A percentile compares a stretch with the other conserved stretches of the same genome.
Conservation (phyloP, 306 rosid genomes). For the Vigna radiata region DNA sequence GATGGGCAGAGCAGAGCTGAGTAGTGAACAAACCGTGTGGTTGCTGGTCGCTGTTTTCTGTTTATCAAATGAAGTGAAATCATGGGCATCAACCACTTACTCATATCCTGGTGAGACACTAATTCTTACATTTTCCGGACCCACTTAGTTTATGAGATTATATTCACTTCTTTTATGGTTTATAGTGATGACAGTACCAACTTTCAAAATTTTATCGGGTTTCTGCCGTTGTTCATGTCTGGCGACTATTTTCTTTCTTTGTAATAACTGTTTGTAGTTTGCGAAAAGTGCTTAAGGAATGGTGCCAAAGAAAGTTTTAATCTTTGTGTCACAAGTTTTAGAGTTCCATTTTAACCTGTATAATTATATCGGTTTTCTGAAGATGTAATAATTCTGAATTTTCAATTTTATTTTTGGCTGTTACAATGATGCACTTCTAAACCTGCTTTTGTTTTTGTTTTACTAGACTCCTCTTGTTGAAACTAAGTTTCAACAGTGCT, state of each 20-base stretch:
- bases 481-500: neutral
- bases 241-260: neutral
- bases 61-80: neutral
- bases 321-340: neutral
- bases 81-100: neutral
- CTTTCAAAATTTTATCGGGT: constrained; percentile 5
- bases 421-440: neutral
- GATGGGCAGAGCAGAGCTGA: neutral
- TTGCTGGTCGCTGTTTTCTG: neutral
- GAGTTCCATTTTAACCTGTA: neutral
- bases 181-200: neutral
- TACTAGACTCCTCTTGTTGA: neutral
- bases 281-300: constrained; percentile 4
- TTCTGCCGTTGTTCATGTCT: neutral
- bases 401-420: constrained; percentile 1
- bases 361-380: neutral
- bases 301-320: constrained; percentile 3
- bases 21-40: neutral
- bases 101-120: constrained; percentile 24
- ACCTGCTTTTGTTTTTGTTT: neutral
- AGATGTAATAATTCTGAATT: neutral
- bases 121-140: neutral
- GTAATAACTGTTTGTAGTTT: neutral
- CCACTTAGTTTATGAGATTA: constrained; percentile 5
- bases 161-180: neutral